Percentiles rank a stretch among this genome's conserved stretches.
These are phyloP conservation scores for Boehmeria nivea DNA, from an alignment of 306 rosid genomes.

Conservation along the genomic window DNA sequence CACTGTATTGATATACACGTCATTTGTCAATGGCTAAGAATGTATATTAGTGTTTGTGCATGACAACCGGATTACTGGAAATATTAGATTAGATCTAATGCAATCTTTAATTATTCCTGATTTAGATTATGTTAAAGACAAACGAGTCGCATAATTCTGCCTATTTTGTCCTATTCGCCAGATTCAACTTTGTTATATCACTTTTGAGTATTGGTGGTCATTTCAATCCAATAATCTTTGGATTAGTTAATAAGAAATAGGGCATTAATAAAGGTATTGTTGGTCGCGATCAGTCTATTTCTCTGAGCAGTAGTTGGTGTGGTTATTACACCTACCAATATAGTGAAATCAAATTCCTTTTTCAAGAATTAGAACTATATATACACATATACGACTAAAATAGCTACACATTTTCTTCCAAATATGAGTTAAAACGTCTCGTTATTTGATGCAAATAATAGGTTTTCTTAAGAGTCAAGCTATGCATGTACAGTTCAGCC, in stretches of 20 bases:
- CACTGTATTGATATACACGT: not conserved
- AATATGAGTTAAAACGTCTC: not conserved
- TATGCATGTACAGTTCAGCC: too few species aligned
- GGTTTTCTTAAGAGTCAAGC: too few species aligned
- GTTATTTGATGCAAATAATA: too few species aligned
- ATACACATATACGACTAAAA: not conserved
- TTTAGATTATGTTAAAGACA: not conserved
- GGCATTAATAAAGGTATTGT: not conserved
- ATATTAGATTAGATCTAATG: not conserved
- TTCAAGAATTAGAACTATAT: not conserved
- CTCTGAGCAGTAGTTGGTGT: not conserved
- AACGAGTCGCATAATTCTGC: not conserved
- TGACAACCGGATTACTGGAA: constrained; percentile 14
- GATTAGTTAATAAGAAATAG: not conserved
- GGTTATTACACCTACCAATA: not conserved
- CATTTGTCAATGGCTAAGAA: constrained; percentile 1
- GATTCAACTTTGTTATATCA: not conserved
- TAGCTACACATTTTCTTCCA: not conserved
- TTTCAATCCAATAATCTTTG: not conserved
- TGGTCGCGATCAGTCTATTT: not conserved
- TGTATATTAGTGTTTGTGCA: constrained; percentile 6
- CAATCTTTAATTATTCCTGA: not conserved
- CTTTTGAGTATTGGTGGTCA: not conserved
- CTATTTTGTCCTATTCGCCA: constrained; percentile 1
- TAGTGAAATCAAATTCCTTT: not conserved